Percentiles rank a stretch among this genome's conserved stretches.
Evolutionary conservation across 805 yeast genomes (phyloP).

Genomic region (Ogataea paraovalis): DNA sequence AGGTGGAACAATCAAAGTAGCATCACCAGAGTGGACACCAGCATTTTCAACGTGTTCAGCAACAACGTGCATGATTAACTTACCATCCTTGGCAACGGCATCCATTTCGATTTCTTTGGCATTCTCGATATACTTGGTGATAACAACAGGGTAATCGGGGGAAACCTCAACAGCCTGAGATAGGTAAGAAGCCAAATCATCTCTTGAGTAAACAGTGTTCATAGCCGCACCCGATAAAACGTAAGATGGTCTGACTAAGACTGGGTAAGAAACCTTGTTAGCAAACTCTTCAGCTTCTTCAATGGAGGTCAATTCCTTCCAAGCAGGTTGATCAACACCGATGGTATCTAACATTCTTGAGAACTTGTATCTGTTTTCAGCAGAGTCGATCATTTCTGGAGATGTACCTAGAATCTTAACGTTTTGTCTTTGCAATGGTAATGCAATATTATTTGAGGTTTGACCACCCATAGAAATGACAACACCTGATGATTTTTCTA

Average conservation of each 20-base stretch:
- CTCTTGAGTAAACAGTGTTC: conserved; percentile 81
- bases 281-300: conserved; percentile 86
- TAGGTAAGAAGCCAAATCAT: conserved; percentile 77
- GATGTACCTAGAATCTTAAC: conserved; percentile 90
- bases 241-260: conserved; percentile 94
- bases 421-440: conserved; percentile 72
- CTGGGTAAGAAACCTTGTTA: conserved; percentile 85
- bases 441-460: conserved; percentile 94
- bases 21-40: conserved; percentile 98
- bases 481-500: conserved; percentile 85
- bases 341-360: conserved; percentile 91
- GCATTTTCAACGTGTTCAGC: conserved; percentile 98
- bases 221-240: conserved; percentile 98
- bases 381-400: conserved; percentile 93
- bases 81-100: conserved; percentile 89
- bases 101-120: conserved; percentile 97
- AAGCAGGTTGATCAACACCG: conserved; percentile 92
- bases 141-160: conserved; percentile 95
- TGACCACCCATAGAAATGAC: conserved; percentile 98
- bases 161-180: conserved; percentile 89
- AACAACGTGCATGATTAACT: conserved; percentile 88
- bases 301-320: conserved; percentile 91
- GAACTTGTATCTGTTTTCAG: conserved; percentile 98
- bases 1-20: conserved; percentile 92
- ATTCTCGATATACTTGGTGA: conserved; percentile 91